phyloP scores from a whole-genome alignment of 2,329 filamentous ascomycete species.

The Dactylonectria estremocensis region DNA sequence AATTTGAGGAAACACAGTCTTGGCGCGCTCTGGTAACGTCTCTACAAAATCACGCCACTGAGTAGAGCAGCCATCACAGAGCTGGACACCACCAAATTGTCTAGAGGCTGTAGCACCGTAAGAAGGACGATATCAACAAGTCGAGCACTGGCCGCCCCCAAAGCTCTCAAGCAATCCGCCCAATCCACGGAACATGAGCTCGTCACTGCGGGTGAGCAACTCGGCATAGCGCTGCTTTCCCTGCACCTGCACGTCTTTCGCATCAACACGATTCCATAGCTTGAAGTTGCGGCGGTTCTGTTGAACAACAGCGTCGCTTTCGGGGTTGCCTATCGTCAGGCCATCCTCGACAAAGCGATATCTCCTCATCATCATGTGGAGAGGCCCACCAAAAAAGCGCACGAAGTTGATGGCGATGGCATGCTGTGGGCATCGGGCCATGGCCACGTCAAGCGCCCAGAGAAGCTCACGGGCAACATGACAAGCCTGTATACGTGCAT shows the following conservation, averaged over 20 bases:
- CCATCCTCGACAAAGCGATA: constrained; percentile 53
- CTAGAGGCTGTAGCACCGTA: constrained; percentile 30
- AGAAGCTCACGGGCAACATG: constrained; percentile 49
- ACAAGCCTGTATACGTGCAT: constrained; percentile 41
- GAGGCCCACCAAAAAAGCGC: constrained; percentile 50
- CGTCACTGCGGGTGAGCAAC: constrained; percentile 24
- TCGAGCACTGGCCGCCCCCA: constrained; percentile 22
- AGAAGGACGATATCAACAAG: constrained; percentile 25
- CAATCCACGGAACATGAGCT: constrained; percentile 38
- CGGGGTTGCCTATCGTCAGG: constrained; percentile 46
- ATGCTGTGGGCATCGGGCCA: constrained; percentile 22
- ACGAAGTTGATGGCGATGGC: constrained; percentile 44
- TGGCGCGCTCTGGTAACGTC: too few species aligned
- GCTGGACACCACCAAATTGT: constrained; percentile 36
- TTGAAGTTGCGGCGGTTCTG: constrained; percentile 48
- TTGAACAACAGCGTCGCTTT: constrained; percentile 43
- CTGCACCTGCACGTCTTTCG: constrained; percentile 5
- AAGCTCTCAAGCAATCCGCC: constrained; percentile 27
- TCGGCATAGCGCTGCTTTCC: constrained; percentile 16
- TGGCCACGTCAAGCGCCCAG: constrained; percentile 52
- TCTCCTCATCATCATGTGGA: constrained; percentile 54
- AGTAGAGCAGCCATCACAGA: constrained; percentile 17
- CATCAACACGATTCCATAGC: constrained; percentile 52
- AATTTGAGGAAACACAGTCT: too few species aligned
- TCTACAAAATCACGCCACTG: too few species aligned